Evolutionary conservation across 805 yeast species (phyloP), one percentile per base, ranked within the genome.

Genomic region (Saccharomycopsis sp.): DNA sequence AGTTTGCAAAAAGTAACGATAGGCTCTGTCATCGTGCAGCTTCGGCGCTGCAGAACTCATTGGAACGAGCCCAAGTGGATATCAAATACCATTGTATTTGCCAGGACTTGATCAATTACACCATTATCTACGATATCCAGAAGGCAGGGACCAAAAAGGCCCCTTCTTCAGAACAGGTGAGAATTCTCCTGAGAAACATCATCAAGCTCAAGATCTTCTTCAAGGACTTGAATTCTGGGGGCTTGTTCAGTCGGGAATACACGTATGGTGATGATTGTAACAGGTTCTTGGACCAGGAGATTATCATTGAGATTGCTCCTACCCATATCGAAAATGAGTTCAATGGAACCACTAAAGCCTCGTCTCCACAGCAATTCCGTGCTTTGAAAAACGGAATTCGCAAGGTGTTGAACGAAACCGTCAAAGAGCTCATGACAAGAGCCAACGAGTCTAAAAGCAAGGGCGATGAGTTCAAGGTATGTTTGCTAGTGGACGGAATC

Each of bases 251-350:
- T 17, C 19, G 9, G 19, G 22, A 44, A 17, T 12, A 7, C 19
- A 3, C 49, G 14, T 8, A 35, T 35, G 41, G 14, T 14, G 14
- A 14, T 35, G 41, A 35, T 35, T 17, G 49, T 17, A 44, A 44
- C 9, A 5, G 38, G 38, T 12, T 12, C 38, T 5, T 29, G 12
- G 38, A 29, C 49, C 49, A 44, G 22, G 49, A 44, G 52, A 15
- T 60, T 14, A 56, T 47, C 34, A 35, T 61, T 19, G 51, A 42
- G 47, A 41, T 61, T 24, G 24, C 38, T 3, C 63, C 63, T 17
- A 54, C 58, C 14, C 23, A 12, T n/a, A 58, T 61, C 19, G 63
- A 61, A 42, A 61, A 61, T 29, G 58, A 58, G 44, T 54, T 56
- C 12, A 58, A 54, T 29, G 62, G 58, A n/a, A 51, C 17, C 2